Evolutionary conservation across 2,329 filamentous ascomycete genomes (phyloP).

Genomic region (Hymenoscyphus salicellus): DNA sequence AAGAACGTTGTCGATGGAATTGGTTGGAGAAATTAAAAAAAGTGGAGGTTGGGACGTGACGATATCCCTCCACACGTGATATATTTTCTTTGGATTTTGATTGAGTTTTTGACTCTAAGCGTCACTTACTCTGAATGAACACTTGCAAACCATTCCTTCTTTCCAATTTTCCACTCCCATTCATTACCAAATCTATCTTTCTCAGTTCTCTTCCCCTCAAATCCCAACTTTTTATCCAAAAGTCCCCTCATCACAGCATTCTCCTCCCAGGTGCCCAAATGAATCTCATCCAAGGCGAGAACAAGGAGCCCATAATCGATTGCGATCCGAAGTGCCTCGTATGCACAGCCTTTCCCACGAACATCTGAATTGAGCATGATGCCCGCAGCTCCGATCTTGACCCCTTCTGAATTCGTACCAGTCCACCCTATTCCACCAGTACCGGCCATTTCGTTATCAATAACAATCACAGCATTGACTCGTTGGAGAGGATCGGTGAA

Average conservation of each 20-base stretch:
- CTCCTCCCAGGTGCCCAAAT: slow-evolving; percentile 2
- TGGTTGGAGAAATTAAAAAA: too few species aligned
- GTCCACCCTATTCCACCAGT: slow-evolving; percentile 15
- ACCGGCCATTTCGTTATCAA: not conserved
- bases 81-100: too few species aligned
- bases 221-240: slow-evolving; percentile 13
- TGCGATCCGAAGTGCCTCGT: slow-evolving; percentile 15
- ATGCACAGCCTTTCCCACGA: slow-evolving; percentile 16
- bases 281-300: slow-evolving; percentile 11
- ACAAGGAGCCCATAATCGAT: slow-evolving; percentile 14
- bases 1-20: too few species aligned
- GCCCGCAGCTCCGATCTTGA: slow-evolving; percentile 11
- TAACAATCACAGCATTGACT: slow-evolving; percentile 8
- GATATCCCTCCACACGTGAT: too few species aligned
- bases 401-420: not conserved
- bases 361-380: slow-evolving; percentile 12
- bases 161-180: slow-evolving; percentile 4
- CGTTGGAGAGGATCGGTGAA: slow-evolving; percentile 1
- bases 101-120: too few species aligned
- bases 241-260: slow-evolving; percentile 14
- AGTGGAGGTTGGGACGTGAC: too few species aligned
- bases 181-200: slow-evolving; percentile 12
- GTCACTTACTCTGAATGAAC: not conserved
- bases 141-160: slow-evolving; percentile 1
- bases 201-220: slow-evolving; percentile 1